Base-by-base conservation (phyloP, 2,329 filamentous ascomycete species). In the Trichoderma gracile region DNA sequence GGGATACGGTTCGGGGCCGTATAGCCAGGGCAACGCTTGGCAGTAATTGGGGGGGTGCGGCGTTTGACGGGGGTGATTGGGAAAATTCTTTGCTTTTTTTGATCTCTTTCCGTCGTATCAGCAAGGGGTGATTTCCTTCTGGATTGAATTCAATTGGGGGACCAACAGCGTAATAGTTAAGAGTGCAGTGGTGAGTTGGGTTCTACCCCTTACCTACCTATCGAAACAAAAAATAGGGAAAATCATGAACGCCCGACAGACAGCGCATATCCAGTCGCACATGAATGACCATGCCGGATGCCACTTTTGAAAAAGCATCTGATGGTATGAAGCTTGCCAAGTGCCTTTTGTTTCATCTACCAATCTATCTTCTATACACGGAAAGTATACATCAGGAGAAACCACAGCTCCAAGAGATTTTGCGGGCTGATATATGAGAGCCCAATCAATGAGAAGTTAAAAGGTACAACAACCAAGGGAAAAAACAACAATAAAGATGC, bases 1-100 rank as follows among this genome's bases (percentile, higher is more conserved):
- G 8, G 64, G 64, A 12, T 70, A 68, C 47, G 67, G 67, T 5
- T 73, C 75, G 52, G 77, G 76, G 30, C 78, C 80, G 45, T 82
- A 83, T 17, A 82, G 82, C n/a, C 77, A 80, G 65, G 77, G 76
- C 42, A 49, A 23, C 50, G 79, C 80, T 40, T 85, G 82, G 82
- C 80, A 79, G 72, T 81, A 69, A 57, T 10, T 54, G 40, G 45
- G 25, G 45, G 25, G 59, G 14, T 38, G 42, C 53, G 64, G 56
- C 56, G 52, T 65, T 63, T 63, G 55, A 65, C 59, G 64, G 56
- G 25, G 30, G 8, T 40, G 66, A 58, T 65, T 56, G 63, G 62
- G 45, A 54, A 30, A 38, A 25, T 17, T 59, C 56, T 64, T 59
- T 38, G 60, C 53, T 54, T 60, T 25, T 7, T 30, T 25, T 43